Base-by-base conservation (phyloP, 306 rosid genomes). In the Senna siamea region DNA sequence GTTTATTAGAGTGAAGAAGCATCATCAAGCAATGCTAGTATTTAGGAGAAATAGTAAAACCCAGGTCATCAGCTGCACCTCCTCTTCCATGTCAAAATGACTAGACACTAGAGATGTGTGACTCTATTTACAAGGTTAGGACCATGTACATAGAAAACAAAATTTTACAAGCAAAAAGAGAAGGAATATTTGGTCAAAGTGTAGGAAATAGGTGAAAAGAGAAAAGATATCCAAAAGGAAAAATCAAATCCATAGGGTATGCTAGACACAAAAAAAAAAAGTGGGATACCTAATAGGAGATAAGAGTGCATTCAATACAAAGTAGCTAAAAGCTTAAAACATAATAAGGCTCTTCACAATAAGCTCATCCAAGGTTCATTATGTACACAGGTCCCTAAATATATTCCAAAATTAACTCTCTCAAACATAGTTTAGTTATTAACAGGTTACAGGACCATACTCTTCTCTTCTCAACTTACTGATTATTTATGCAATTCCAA, bases 71-170 rank as follows among this genome's bases (percentile, higher is more conserved):
- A 63, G 51, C 73, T 46, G 32, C 6, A 59, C 63, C 70, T 47
- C 55, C 40, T 11, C 54, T 79, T 26, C 41, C 26, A 37, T 44
- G 64, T 55, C 53, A 41, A 75, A 48, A 64, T 44, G 30, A 53
- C 30, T 10, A 26, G 41, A 61, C 57, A 70, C 40, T 32, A 18
- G 13, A 19, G 11, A 15, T 30, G 18, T 19, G 51, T 19, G 63
- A 56, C 63, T 19, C 35, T 9, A 71, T 18, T 51, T 72, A 38
- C 56, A 57, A 20, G 15, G 51, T 75, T 35, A n/a, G 30, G 48
- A 71, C 69, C 66, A 57, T 18, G 55, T 13, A 22, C 38, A 32
- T 53, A 53, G 54, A 73, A 68, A 81, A 76, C 22, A 30, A 41
- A 48, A 30, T 40, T 48, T 38, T 14, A 17, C 41, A 20, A 5